Base-by-base conservation (phyloP, 345 rosid genomes). In the Streptanthus diversifolius region DNA sequence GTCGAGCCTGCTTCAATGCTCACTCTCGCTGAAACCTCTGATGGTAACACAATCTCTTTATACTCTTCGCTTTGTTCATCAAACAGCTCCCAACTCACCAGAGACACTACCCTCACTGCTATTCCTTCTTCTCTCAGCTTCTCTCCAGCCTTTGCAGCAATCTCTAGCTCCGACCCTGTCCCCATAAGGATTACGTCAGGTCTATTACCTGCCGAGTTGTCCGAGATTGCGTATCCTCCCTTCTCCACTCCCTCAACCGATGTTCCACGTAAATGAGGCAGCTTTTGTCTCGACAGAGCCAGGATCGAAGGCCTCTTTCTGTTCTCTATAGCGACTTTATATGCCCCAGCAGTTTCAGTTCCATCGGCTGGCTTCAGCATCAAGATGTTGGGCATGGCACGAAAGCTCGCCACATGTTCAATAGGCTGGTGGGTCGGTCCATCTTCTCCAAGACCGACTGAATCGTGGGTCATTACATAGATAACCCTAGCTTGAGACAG, bases 311-410 rank as follows among this genome's bases (percentile, higher is more conserved):
- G 97, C 82, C 83, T 86, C 82, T 87, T 93, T 72, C 84, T 77
- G 82, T 83, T 90, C 62, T 71, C 72, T 9, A 89, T 83, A 3
- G 93, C 98, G 58, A 90, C 87, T 61, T 77, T 90, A 79, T 89
- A 93, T 3, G 93, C 90, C 8, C 98, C 95, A 2, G 98, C 95
- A 12, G 97, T 93, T 79, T 93, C 97, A 52, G 82, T 93, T 58
- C 93, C 98, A 56, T 93, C 98, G 44, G 96, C 96, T 22, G 98
- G 98, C 41, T 93, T 95, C 71, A 93, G 80, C 98, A 93, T 93
- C 70, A 93, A 69, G 56, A 87, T 69, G 81, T 90, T 93, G 17
- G 98, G 97, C 96, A 93, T 90, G 63, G 97, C 98, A 36, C 98
- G 93, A 88, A 93, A 90, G 74, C 98, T 93, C n/a, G 96, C 93